Base-by-base conservation (phyloP, 2,329 filamentous ascomycete species). In the Cryphonectria naterciae region DNA sequence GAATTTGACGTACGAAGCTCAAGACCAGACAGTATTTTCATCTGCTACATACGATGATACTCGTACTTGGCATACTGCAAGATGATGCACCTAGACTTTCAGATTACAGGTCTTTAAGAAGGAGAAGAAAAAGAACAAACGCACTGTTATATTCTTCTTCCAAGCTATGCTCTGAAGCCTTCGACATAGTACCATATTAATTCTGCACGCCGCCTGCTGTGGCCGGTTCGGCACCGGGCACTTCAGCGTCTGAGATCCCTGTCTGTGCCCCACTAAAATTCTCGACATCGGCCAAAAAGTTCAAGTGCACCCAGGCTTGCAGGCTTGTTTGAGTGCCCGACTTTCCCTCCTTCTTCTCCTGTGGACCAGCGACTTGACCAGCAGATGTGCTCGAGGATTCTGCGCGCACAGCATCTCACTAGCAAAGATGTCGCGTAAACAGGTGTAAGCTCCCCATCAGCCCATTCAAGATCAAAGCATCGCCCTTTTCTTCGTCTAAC, bases 381-480 rank as follows among this genome's bases (percentile, higher is more conserved):
- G 32, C 25, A 63, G 70, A 52, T 65, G 49, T 49, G 65, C 35
- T 71, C 60, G 63, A 64, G 54, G 61, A 35, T 35, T 60, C 41
- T 37, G 62, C 64, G 65, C 64, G 62, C 60, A 63, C 35, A 67
- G 62, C 19, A 49, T n/a, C 19, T 75, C 75, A 69, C 74, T 71
- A 71, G 73, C 76, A 85, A 85, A 79, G 67, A 89, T 89, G 88
- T 84, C 86, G 79, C 88, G 88, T 79, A 91, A 90, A 79, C 83
- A 84, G 77, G 82, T 87, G 82, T 86, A 81, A 76, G 84, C 80
- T 15, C 10, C 65, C 43, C 6, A 46, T n/a, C 4, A 54, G n/a
- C 46, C n/a, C 19, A 37, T 17, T 56, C 54, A 4, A 19, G 25
- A 58, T 2, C 54, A 49, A 8, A 8, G 32, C 25, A 58, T 58